Base-by-base conservation (phyloP, 1,139 yeast species). In the Magnusiomyces suaveolens region DNA sequence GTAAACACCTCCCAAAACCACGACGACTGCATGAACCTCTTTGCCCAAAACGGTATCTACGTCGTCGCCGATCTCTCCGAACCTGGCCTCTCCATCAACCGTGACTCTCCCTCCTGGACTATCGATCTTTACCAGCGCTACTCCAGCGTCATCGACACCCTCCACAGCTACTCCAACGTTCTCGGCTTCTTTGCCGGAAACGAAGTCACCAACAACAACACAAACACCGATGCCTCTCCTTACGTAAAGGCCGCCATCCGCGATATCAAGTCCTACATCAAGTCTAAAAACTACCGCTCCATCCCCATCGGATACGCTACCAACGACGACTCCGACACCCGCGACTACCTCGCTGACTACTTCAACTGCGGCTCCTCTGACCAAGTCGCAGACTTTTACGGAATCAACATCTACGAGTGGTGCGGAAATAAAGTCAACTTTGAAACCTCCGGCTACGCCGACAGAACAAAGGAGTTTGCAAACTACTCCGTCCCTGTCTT, bases 321-420 rank as follows among this genome's bases (percentile, higher is more conserved):
- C 1, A 97, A 97, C 2, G 98, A 94, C 70, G 96, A 88, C 66
- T 75, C 88, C 59, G 74, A 63, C 46, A 69, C 67, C 62, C 64
- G 73, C 50, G 68, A 68, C 66, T 66, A 69, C 62, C 77, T 89
- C 57, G 87, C 96, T 29, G 77, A 81, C 58, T 92, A 89, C 68
- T 77, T 92, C 64, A 92, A 87, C 69, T 92, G 97, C 65, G 76
- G 80, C 33, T 76, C 78, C 43, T 81, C 78, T 14, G 69, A 68
- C n/a, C 76, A 75, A n/a, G 83, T 81, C 50, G 87, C 88, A 53
- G 98, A 92, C 67, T 89, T 92, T 70, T 90, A 89, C 71, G 98
- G 98, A n/a, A 90, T 92, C 60, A 92, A 92, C 70, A 85, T 95
- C 70, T 92, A 94, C 70, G 95, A 90, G 64, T 92, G 98, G 98